Percentiles rank a stretch among this genome's conserved stretches.
phyloP scores from a whole-genome alignment of 83 land plant species.

The Picea engelmannii region DNA sequence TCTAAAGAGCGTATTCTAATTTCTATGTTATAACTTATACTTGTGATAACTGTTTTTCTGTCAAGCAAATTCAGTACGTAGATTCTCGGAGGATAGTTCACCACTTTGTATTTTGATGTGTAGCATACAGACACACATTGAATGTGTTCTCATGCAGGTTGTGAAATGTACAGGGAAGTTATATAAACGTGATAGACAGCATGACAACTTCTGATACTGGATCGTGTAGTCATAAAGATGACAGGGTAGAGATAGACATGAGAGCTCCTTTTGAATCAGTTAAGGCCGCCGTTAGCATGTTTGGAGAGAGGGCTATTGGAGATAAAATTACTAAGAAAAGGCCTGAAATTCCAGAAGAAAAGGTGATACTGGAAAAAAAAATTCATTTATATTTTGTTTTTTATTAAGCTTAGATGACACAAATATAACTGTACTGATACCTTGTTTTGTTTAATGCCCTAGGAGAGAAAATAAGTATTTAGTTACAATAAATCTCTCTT shows the following conservation, averaged over 20 bases:
- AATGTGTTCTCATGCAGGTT: not conserved
- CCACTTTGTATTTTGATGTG: not conserved
- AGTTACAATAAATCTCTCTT: not conserved
- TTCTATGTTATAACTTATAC: not conserved
- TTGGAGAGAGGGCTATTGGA: constrained; percentile 55
- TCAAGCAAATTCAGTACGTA: not conserved
- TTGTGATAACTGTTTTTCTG: not conserved
- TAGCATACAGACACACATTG: not conserved
- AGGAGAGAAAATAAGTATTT: not conserved
- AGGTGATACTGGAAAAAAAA: constrained; percentile 22
- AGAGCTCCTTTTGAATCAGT: constrained; percentile 73
- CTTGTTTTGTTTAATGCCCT: too few species aligned
- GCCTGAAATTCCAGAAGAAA: constrained; percentile 38
- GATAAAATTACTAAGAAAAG: constrained; percentile 39
- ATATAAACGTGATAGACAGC: not conserved
- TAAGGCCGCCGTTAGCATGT: constrained; percentile 67
- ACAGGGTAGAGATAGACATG: constrained; percentile 69
- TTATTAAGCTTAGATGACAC: not conserved
- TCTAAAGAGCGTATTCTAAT: not conserved
- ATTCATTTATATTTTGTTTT: not conserved
- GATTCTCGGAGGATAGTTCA: not conserved
- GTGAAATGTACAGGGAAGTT: not conserved
- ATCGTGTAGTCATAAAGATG: constrained; percentile 36
- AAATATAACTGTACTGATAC: not conserved
- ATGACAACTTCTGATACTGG: not conserved